Percentiles rank a stretch among this genome's conserved stretches.
Evolutionary conservation across 257 asterid species (phyloP).

Genomic region (Solanum paucissectum): DNA sequence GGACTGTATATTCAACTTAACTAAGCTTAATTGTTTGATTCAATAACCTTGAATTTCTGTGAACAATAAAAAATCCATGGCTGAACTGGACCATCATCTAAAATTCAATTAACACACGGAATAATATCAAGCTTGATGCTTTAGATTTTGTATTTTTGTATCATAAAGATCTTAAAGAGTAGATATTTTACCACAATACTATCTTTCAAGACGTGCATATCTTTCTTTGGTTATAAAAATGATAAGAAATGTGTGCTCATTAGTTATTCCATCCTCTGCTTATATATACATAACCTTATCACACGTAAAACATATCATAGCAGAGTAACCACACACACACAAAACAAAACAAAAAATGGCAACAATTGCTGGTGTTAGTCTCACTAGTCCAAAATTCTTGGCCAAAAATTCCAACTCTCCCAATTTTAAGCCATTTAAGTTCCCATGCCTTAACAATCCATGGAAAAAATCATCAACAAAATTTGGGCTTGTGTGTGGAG

Average conservation of each 20-base stretch:
- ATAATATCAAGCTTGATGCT: not conserved
- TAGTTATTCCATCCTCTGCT: constrained; percentile 5
- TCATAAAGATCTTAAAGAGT: not conserved
- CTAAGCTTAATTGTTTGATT: not conserved
- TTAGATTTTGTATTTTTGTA: not conserved
- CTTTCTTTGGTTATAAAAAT: constrained; percentile 13
- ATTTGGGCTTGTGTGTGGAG: constrained; percentile 14
- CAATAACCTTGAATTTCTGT: not conserved
- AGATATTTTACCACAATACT: not conserved
- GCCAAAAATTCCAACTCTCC: constrained; percentile 24
- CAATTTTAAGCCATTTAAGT: constrained; percentile 4
- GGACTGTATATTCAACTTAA: not conserved
- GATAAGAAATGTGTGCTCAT: constrained; percentile 51
- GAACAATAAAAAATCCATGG: not conserved
- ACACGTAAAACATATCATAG: not conserved
- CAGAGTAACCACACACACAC: not conserved
- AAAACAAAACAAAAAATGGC: constrained; percentile 23
- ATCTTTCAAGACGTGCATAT: constrained; percentile 24
- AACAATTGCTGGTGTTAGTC: constrained; percentile 44
- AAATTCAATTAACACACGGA: not conserved
- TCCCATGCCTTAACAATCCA: constrained; percentile 24
- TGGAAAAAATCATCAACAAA: constrained; percentile 27
- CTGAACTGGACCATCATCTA: not conserved
- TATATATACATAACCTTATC: not conserved
- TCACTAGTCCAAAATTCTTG: constrained; percentile 34